Evolutionary conservation across 306 rosid genomes (phyloP), one percentile per base, ranked within the genome.

Genomic region (Cyamopsis tetragonoloba): DNA sequence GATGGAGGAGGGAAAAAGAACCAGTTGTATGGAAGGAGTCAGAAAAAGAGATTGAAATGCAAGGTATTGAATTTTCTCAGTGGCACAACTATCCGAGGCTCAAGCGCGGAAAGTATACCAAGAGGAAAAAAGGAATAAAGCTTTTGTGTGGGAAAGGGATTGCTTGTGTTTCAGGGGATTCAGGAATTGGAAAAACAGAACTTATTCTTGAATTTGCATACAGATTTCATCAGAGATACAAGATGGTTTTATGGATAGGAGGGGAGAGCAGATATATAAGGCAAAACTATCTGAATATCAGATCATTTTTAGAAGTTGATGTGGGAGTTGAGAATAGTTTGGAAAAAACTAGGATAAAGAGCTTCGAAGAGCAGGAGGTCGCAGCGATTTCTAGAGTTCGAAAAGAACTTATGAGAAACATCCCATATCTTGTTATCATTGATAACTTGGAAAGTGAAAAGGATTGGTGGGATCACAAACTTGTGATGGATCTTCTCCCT

Each of bases 391-490:
- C 82, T 11, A 81, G 92, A 81, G 82, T 88, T 41, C 92, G 97
- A 43, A 88, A 81, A 72, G 89, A 88, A 78, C 89, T 91, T 49
- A 86, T 88, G 97, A 88, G 91, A 68, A 88, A 83, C 82, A 76
- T 91, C 47, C 97, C 97, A 0, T 91, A 84, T 83, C 76, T 91
- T 79, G 81, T 91, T 56, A 66, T 91, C 55, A 88, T 91, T 22
- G 97, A 91, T 72, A 91, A 91, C 75, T 76, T 91, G 81, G 97
- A 91, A 41, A 82, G 93, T 42, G 97, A 88, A 80, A 88, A 84
- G 64, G 97, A 91, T 78, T 91, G 97, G 97, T 91, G 97, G 97
- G 93, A 88, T 78, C 93, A 81, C 77, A 88, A 80, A 68, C 87
- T 77, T 26, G 88, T 91, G 24, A 88, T 91, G 97, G 97, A 91